Base-by-base conservation (phyloP, 148 eudicot species). In the Fagopyrum homotropicum region DNA sequence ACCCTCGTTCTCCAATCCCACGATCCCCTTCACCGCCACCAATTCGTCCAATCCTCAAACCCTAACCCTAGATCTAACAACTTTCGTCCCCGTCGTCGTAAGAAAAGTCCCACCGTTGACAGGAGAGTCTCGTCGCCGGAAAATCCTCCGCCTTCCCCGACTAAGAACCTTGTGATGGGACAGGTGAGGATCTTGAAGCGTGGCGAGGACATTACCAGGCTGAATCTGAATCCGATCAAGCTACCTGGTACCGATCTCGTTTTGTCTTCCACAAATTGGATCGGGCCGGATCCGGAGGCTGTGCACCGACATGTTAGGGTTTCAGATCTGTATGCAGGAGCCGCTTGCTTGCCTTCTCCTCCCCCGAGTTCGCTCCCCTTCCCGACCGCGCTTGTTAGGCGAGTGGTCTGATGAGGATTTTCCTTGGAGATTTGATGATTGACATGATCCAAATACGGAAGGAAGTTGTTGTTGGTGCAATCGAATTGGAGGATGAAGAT, bases 231-330 rank as follows among this genome's bases (percentile, higher is more conserved):
- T 35, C 47, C 49, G 81, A 74, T 2, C 40, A 15, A 10, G 52
- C 63, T 7, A 30, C 35, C 6, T 4, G 43, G 29, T 9, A 4
- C 55, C 17, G 83, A 81, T 76, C 54, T 80, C 19, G 82, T 73
- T 9, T 11, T 87, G 72, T 79, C 75, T 46, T 78, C 87, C 0
- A 76, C 87, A 60, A 81, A 81, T 45, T 85, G 83, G 51, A 57
- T 89, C 69, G 90, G 86, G 35, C 91, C 91, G 15, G 91, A 89
- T 48, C 88, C 89, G 68, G 86, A 82, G 46, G 84, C 73, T 73
- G 81, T 84, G 1, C 70, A 57, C 78, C 82, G 74, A 48, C 80
- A 84, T 43, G 75, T 88, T 74, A 78, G 79, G 84, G 85, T 84
- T 79, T 72, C 87, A 29, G 81, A 80, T 69, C 56, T 82, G 54